These are phyloP conservation scores for Pleurotus salmoneostramineus DNA, from an alignment of 768 basidiomycete genomes.

Conservation along the genomic window DNA sequence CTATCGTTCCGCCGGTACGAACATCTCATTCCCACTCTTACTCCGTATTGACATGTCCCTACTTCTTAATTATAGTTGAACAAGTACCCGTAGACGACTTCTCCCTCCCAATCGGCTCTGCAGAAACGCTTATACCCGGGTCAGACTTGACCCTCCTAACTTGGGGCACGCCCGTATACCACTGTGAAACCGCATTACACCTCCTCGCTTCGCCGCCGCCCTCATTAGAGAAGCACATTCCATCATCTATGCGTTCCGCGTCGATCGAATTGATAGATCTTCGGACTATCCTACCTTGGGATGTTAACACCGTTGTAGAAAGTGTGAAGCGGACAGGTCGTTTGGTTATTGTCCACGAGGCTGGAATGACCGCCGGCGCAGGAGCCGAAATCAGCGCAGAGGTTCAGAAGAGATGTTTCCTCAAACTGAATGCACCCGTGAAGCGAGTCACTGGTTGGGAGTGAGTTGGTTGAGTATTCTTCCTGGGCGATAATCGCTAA, in stretches of 20 bases:
- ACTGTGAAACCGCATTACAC: conserved; percentile 80
- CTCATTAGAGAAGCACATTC: conserved; percentile 60
- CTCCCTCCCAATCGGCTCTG: conserved; percentile 75
- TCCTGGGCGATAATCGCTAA: not conserved
- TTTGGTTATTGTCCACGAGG: conserved; percentile 89
- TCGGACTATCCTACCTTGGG: conserved; percentile 88
- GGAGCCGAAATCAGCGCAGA: conserved; percentile 92
- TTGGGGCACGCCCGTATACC: conserved; percentile 93
- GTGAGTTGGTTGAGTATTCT: conserved; percentile 46
- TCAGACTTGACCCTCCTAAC: conserved; percentile 86
- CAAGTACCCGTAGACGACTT: conserved; percentile 91
- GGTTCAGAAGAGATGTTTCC: conserved; percentile 83
- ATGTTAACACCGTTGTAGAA: conserved; percentile 72
- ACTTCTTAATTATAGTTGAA: conserved; percentile 53
- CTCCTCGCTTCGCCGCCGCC: conserved; percentile 66
- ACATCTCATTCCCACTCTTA: not conserved
- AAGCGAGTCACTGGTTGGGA: conserved; percentile 91
- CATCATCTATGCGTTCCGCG: conserved; percentile 58
- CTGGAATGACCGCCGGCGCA: conserved; percentile 82
- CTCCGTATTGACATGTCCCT: not conserved
- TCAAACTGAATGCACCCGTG: conserved; percentile 85
- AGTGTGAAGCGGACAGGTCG: conserved; percentile 85
- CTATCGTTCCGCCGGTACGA: conserved; percentile 79
- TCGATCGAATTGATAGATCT: conserved; percentile 89
- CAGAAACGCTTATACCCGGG: conserved; percentile 72